Conservation (phyloP, 805 yeast genomes). For the Lachancea lanzarotensis region DNA sequence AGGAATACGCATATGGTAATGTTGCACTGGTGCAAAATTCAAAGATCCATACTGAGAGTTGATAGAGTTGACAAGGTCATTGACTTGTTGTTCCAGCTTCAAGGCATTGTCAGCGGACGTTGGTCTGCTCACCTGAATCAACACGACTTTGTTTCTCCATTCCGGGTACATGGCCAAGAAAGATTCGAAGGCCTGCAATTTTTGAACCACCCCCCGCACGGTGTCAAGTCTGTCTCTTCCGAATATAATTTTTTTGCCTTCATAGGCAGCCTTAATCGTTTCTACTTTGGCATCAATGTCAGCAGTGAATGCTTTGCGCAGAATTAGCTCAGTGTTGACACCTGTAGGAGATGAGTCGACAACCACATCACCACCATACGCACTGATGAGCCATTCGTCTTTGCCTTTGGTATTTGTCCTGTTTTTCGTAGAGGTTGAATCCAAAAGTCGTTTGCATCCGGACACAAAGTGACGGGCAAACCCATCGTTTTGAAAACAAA, state of each 20-base stretch:
- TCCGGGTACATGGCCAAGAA: conserved; percentile 88
- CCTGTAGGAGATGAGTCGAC: conserved; percentile 84
- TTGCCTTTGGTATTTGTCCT: conserved; percentile 18
- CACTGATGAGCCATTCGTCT: conserved; percentile 40
- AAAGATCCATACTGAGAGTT: conserved; percentile 80
- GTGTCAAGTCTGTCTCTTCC: conserved; percentile 92
- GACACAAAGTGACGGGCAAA: conserved; percentile 88
- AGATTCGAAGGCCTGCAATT: conserved; percentile 82
- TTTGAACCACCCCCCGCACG: conserved; percentile 91
- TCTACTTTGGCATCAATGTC: conserved; percentile 55
- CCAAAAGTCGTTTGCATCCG: conserved; percentile 81
- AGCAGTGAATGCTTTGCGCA: conserved; percentile 45
- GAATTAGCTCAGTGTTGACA: conserved; percentile 66
- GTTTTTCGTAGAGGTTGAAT: conserved; percentile 53
- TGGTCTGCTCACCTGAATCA: conserved; percentile 89
- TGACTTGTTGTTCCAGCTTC: conserved; percentile 70
- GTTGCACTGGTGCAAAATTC: conserved; percentile 82
- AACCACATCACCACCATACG: conserved; percentile 70
- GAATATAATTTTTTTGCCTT: conserved; percentile 68
- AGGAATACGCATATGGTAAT: conserved; percentile 83
- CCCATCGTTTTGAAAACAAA: conserved; percentile 80
- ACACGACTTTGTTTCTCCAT: conserved; percentile 79
- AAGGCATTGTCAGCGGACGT: conserved; percentile 38
- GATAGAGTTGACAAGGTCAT: conserved; percentile 74
- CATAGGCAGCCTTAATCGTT: conserved; percentile 57